These are phyloP conservation scores for Tuctoria greenei DNA, from an alignment of 176 grass and related monocot genomes.

Conservation along the genomic window DNA sequence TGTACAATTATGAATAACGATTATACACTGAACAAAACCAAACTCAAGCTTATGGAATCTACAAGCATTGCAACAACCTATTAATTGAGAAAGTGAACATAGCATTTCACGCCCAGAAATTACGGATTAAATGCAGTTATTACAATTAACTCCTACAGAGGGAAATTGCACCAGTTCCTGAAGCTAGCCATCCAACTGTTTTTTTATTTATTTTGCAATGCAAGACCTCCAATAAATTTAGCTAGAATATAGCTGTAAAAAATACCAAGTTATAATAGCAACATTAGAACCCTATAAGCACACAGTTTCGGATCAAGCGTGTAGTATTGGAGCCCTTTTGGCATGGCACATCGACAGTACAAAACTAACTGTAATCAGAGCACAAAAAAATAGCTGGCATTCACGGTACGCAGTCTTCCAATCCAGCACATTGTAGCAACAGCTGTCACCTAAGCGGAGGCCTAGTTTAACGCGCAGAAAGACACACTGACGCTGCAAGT, in stretches of 20 bases:
- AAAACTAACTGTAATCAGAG: not conserved
- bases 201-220: not conserved
- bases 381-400: not conserved
- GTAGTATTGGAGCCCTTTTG: constrained; percentile 2
- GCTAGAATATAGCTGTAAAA: not conserved
- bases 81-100: not conserved
- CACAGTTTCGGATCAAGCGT: not conserved
- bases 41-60: not conserved
- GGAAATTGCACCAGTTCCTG: not conserved
- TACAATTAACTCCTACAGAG: not conserved
- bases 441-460: not conserved
- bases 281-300: constrained; percentile 8
- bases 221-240: not conserved
- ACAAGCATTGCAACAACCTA: not conserved
- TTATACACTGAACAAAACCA: not conserved
- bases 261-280: not conserved
- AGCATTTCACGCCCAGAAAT: not conserved
- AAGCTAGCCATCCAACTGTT: not conserved
- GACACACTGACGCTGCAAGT: not conserved
- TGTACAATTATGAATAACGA: not conserved
- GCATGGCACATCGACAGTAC: not conserved
- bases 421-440: not conserved
- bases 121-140: not conserved
- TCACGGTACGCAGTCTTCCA: not conserved
- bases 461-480: not conserved